Evolutionary conservation across 257 asterid species (phyloP), one percentile per base, ranked within the genome.

Genomic region (Solanum lycopersicoides): DNA sequence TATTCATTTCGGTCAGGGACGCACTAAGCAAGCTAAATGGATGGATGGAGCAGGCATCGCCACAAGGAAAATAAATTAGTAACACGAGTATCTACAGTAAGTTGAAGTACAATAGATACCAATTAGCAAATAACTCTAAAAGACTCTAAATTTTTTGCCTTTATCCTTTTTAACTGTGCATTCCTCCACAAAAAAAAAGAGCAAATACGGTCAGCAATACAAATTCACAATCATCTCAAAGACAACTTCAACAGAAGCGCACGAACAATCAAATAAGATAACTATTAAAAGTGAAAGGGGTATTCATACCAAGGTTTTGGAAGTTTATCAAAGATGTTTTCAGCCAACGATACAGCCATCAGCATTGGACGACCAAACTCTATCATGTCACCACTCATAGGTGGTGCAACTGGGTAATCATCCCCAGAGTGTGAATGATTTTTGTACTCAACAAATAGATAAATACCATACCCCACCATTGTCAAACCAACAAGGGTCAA

Each of bases 351-450:
- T 76, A 97, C 92, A 20, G 96, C 94, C 85, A 96, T 87, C 59
- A 97, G 93, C 99, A 97, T 91, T 28, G 99, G 99, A 23, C 99
- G 97, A 76, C 99, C 98, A 14, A 97, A 91, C 92, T 95, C 92
- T 20, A 95, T 91, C 60, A 92, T 3, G 30, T 91, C 98, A 53
- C 59, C 92, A 80, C 92, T 87, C 14, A 97, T 42, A 3, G 93
- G 76, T 21, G 93, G 80, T 28, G 89, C 85, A 85, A 89, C 37
- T 35, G 91, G 91, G 25, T 76, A 87, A 87, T 92, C 95, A 59
- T 89, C 95, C 42, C 90, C 95, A 9, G 93, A 82, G 37, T 93
- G 86, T 65, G 91, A 86, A 50, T 92, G 89, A 69, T 88, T 92
- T 89, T 92, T 93, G 90, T 92, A 95, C 91, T 89, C 96, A 90